Evolutionary conservation across 805 yeast genomes (phyloP).

Genomic region (Millerozyma miso): DNA sequence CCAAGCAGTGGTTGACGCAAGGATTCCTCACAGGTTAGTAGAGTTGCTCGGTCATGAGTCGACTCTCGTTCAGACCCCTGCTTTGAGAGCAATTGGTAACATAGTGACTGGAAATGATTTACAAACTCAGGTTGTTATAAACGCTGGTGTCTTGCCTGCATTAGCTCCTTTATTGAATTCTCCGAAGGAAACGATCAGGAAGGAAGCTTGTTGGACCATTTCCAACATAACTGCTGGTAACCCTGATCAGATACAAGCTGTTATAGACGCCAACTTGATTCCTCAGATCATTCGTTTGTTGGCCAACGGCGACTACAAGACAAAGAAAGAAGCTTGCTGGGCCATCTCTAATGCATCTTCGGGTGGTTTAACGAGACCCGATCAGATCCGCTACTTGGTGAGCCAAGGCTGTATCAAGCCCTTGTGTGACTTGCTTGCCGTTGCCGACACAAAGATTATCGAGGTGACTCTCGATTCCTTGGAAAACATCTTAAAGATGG

Average conservation of each 20-base stretch:
- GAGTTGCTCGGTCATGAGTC: constrained; percentile 83
- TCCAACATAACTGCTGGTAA: constrained; percentile 98
- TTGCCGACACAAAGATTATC: constrained; percentile 86
- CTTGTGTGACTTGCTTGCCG: constrained; percentile 82
- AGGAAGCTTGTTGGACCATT: constrained; percentile 98
- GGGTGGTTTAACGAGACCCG: constrained; percentile 89
- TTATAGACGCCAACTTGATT: constrained; percentile 87
- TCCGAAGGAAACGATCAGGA: constrained; percentile 86
- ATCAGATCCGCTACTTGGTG: constrained; percentile 88
- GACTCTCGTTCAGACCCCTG: constrained; percentile 91
- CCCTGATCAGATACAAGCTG: constrained; percentile 92
- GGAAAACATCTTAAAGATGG: constrained; percentile 89
- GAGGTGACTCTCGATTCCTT: constrained; percentile 95
- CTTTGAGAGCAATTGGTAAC: constrained; percentile 95
- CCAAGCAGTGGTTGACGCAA: constrained; percentile 94
- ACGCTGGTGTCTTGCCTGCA: constrained; percentile 87
- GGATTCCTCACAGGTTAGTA: constrained; percentile 91
- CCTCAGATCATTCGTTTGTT: constrained; percentile 85
- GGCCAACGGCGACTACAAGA: constrained; percentile 84
- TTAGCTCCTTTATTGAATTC: constrained; percentile 75
- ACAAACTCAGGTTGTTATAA: constrained; percentile 93
- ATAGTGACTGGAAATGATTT: constrained; percentile 95
- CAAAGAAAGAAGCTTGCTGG: constrained; percentile 99
- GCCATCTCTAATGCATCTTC: constrained; percentile 97
- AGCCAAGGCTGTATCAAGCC: constrained; percentile 97